Base-by-base conservation (phyloP, 2,329 filamentous ascomycete genomes). In the Fusarium zealandicum region DNA sequence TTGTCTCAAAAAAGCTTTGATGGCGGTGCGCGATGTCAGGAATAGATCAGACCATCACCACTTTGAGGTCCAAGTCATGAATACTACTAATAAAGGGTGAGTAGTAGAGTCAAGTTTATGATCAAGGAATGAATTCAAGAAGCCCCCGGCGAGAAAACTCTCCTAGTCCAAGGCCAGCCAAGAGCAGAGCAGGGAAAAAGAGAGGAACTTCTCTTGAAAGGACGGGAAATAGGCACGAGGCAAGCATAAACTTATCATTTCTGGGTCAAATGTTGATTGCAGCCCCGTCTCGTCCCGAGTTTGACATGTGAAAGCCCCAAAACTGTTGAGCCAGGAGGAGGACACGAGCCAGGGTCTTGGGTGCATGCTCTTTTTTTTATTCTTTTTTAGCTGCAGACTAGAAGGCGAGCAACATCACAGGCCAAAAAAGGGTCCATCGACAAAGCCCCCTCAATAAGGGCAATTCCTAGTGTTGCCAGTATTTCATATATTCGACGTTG, bases 281-380 rank as follows among this genome's bases (percentile, higher is more conserved):
- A 20, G 31, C 18, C 40, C 52, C 54, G 43, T 53, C 41, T 33
- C 20, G 36, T 45, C 27, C 38, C 18, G 32, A 27, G 30, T 40
- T 46, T 67, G 63, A 65, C 65, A 67, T 67, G 65, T 67, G 65
- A 67, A 64, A 63, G 54, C 40, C 25, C 13, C 54, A 54, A 50
- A 52, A 56, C 33, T 65, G 64, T 65, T 66, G 64, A 60, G 56
- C 41, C 30, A 44, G 32, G 27, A 10, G 28, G 20, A 40, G 35
- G 20, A 39, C 44, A 44, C 36, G 41, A 44, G 14, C 55, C 48
- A 27, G 55, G 55, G 35, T 50, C 40, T 41, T 38, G 39, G 51
- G 32, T 22, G 17, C 13, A 35, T n/a, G 17, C 22, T 30, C n/a
- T 14, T 18, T 9, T 35, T 22, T 17, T 32, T 31, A 28, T 18